Conservation (phyloP, 768 basidiomycete genomes). For the Epithele typhae region DNA sequence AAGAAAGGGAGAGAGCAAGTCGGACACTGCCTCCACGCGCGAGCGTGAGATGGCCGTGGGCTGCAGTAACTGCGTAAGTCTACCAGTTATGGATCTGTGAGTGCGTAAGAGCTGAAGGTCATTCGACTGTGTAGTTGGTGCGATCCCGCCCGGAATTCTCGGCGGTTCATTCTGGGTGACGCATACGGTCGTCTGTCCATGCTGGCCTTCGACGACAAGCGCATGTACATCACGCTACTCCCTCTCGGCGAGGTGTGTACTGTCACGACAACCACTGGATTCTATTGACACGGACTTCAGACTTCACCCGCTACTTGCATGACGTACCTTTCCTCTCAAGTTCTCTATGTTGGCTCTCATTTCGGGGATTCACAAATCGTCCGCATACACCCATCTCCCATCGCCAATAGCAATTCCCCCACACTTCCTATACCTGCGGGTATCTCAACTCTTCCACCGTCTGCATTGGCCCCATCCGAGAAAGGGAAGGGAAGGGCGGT, state of each 20-base stretch:
- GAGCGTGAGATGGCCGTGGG: constrained; percentile 72
- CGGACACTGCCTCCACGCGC: constrained; percentile 53
- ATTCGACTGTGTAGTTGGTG: constrained; percentile 41
- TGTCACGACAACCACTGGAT: too few relatives aligned
- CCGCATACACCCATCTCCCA: constrained; percentile 45
- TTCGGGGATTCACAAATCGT: constrained; percentile 77
- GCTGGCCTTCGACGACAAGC: constrained; percentile 48
- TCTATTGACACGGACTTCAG: constrained; percentile 30
- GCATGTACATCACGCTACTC: constrained; percentile 46
- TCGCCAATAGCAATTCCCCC: constrained; percentile 34
- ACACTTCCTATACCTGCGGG: constrained; percentile 51
- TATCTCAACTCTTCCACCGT: constrained; percentile 38
- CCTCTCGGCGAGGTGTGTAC: constrained; percentile 66
- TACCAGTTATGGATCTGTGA: too few relatives aligned
- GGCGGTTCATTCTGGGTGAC: constrained; percentile 63
- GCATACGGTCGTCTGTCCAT: constrained; percentile 65
- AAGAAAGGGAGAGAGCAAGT: constrained; percentile 52
- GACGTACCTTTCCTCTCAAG: constrained; percentile 66
- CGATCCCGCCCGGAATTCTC: constrained; percentile 39
- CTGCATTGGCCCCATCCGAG: constrained; percentile 23
- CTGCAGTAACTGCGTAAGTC: constrained; percentile 63
- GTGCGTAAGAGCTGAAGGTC: too few relatives aligned
- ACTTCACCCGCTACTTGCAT: constrained; percentile 67
- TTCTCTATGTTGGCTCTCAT: constrained; percentile 78
- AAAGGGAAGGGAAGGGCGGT: constrained; percentile 35